phyloP scores from a whole-genome alignment of 1,284 basidiomycete genomes.

The Cystobasidiaceae sp. region DNA sequence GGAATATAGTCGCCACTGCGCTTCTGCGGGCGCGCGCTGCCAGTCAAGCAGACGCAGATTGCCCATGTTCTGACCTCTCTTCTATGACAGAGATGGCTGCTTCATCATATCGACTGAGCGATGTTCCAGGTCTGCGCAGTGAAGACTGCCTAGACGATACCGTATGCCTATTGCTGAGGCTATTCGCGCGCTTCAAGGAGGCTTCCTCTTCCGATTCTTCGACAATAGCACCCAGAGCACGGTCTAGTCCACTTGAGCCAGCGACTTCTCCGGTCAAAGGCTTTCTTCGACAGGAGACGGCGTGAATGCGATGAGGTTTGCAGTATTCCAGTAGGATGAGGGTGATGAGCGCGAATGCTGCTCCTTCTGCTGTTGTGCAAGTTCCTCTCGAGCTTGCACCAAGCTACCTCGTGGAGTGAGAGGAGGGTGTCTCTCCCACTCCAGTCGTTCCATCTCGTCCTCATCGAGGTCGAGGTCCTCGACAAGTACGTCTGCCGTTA shows the following conservation, averaged over 20 bases:
- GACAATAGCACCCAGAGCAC: constrained; percentile 6
- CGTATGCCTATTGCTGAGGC: constrained; percentile 3
- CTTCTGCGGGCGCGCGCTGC: no score
- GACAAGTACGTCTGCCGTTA: background rate
- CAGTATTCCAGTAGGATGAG: background rate
- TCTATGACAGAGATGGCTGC: background rate
- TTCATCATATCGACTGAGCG: constrained; percentile 6
- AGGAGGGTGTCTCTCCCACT: constrained; percentile 11
- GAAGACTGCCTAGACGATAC: constrained; percentile 18
- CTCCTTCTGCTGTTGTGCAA: constrained; percentile 4
- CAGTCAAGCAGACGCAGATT: background rate
- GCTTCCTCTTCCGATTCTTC: constrained; percentile 24
- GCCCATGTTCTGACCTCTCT: background rate
- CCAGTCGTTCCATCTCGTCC: constrained; percentile 15
- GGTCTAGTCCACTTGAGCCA: background rate
- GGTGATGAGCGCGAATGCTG: no score
- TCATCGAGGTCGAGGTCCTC: background rate
- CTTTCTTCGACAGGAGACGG: background rate
- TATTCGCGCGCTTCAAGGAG: constrained; percentile 16
- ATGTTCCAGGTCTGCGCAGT: background rate
- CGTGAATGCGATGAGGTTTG: background rate
- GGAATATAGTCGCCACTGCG: no score
- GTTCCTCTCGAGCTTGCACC: constrained; percentile 4
- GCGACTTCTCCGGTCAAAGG: background rate
- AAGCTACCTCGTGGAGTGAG: constrained; percentile 13